phyloP scores from a whole-genome alignment of 371 early-diverging fungal genomes.

The Rhizomucor miehei region DNA sequence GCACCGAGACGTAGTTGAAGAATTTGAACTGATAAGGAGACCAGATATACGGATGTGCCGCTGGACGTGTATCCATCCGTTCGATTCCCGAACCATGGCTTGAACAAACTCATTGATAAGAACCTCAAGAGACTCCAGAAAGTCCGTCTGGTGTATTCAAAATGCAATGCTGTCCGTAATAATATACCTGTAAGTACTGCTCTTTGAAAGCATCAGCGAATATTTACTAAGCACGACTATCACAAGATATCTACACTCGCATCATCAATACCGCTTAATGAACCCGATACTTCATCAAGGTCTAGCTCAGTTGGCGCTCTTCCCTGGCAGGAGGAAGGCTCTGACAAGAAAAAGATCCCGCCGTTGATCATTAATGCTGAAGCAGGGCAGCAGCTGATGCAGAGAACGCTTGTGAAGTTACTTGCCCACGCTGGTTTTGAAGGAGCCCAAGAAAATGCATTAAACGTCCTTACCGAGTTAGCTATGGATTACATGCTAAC shows the following conservation, averaged over 20 bases:
- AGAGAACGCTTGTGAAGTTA: constrained; percentile 63
- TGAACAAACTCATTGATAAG: constrained; percentile 57
- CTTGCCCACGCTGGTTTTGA: constrained; percentile 91
- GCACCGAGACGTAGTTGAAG: not conserved
- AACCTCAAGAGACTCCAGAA: constrained; percentile 60
- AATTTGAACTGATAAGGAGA: constrained; percentile 12
- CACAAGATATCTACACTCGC: constrained; percentile 28
- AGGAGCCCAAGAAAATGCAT: constrained; percentile 59
- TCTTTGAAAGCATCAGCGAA: not conserved
- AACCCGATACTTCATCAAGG: constrained; percentile 6
- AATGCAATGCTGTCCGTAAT: constrained; percentile 69
- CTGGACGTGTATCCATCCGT: constrained; percentile 61
- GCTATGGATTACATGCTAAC: constrained; percentile 75
- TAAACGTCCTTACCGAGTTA: constrained; percentile 77
- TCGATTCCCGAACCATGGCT: constrained; percentile 59
- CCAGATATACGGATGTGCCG: constrained; percentile 33
- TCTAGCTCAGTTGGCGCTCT: not conserved
- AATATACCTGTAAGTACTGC: constrained; percentile 50
- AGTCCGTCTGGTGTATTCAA: constrained; percentile 70
- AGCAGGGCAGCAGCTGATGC: constrained; percentile 60
- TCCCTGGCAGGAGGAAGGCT: constrained; percentile 3
- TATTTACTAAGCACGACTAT: not conserved
- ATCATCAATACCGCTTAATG: constrained; percentile 18
- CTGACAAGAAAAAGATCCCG: constrained; percentile 19
- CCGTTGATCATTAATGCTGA: constrained; percentile 48